Conservation (phyloP, 257 asterid genomes). For the Vinca minor region DNA sequence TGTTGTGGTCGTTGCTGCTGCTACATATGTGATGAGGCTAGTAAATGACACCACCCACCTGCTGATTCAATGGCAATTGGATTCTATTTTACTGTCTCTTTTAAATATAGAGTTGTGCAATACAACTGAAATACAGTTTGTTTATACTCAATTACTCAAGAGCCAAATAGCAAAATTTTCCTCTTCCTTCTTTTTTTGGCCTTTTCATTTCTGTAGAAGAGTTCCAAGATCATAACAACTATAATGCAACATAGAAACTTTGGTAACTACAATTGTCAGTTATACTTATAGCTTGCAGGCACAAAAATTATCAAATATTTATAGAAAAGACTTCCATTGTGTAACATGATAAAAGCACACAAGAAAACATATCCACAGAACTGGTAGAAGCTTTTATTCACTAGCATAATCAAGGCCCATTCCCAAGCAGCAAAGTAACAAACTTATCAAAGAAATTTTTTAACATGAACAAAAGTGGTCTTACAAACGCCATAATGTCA, state of each 20-base stretch:
- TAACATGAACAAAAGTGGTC: too few relatives aligned
- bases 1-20: too few relatives aligned
- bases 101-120: not conserved
- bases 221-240: not conserved
- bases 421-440: not conserved
- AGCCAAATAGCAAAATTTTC: not conserved
- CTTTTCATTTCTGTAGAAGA: not conserved
- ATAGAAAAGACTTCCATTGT: not conserved
- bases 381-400: too few relatives aligned
- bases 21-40: conserved; percentile 41
- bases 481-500: too few relatives aligned
- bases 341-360: too few relatives aligned
- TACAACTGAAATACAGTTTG: not conserved
- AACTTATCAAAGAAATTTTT: not conserved
- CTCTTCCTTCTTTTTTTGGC: not conserved
- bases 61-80: not conserved
- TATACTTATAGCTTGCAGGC: not conserved
- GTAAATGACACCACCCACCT: not conserved
- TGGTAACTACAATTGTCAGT: not conserved
- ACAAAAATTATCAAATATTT: not conserved
- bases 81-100: not conserved
- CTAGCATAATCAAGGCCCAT: not conserved
- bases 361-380: not conserved
- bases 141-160: not conserved
- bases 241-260: not conserved